These are phyloP conservation scores for Malassezia globosa DNA, from an alignment of 1,284 basidiomycete genomes.

Conservation along the genomic window DNA sequence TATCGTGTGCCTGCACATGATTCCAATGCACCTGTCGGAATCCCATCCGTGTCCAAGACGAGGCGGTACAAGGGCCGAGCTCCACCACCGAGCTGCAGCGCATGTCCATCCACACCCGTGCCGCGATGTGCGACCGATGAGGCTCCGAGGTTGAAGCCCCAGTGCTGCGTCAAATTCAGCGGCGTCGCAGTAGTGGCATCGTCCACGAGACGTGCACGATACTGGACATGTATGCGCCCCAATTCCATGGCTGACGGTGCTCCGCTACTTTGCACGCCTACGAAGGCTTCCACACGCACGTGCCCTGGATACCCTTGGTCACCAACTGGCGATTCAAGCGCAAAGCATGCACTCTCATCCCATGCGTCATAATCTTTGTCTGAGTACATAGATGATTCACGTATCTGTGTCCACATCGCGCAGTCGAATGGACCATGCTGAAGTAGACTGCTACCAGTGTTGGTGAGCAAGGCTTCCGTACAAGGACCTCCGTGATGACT, in stretches of 20 bases:
- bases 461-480: conserved; percentile 16
- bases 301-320: conserved; percentile 35
- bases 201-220: conserved; percentile 26
- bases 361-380: neutral
- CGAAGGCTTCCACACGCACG: conserved; percentile 29
- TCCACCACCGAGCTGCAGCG: conserved; percentile 19
- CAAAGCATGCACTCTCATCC: conserved; percentile 17
- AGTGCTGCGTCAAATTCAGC: conserved; percentile 43
- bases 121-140: conserved; percentile 7
- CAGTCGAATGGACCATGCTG: conserved; percentile 37
- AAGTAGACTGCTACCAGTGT: conserved; percentile 11
- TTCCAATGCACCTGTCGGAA: conserved; percentile 28
- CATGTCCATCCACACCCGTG: conserved; percentile 24
- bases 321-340: conserved; percentile 27
- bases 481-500: conserved; percentile 39
- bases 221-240: conserved; percentile 23
- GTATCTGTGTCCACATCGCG: conserved; percentile 27
- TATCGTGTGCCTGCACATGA: conserved; percentile 13
- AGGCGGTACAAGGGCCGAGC: conserved; percentile 25
- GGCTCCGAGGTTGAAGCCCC: conserved; percentile 37
- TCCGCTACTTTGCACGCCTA: conserved; percentile 22
- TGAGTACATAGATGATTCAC: neutral
- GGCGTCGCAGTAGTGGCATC: conserved; percentile 21
- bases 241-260: neutral
- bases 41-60: conserved; percentile 20